Percentiles rank a stretch among this genome's conserved stretches.
Evolutionary conservation across 495 filamentous ascomycete genomes (phyloP).

Genomic region (Penicillium diatomitis): DNA sequence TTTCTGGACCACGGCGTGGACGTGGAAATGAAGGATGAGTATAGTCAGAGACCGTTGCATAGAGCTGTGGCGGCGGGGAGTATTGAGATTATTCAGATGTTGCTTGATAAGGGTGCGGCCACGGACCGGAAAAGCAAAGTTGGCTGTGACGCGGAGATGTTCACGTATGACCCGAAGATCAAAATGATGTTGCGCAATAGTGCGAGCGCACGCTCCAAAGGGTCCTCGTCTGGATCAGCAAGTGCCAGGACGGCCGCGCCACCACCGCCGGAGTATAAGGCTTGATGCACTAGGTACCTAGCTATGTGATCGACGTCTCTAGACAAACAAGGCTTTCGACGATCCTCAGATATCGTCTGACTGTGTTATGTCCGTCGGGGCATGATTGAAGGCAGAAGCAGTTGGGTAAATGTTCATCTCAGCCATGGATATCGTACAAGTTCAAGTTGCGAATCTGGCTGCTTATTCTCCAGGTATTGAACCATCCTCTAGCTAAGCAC

Average conservation of each 20-base stretch:
- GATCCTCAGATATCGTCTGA: no score
- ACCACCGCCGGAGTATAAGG: neutral
- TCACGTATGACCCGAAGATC: neutral
- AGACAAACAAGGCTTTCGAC: no score
- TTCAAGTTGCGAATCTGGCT: no score
- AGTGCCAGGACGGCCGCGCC: neutral
- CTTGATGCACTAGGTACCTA: neutral
- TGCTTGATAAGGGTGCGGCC: neutral
- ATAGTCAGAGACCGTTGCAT: neutral
- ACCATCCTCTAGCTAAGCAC: no score
- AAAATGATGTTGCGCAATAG: constrained; percentile 4
- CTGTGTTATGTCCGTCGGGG: no score
- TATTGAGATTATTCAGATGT: neutral
- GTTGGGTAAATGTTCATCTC: no score
- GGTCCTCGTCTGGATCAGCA: neutral
- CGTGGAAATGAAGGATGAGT: neutral
- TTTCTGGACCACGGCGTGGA: constrained; percentile 2
- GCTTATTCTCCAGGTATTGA: no score
- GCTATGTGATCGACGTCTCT: no score
- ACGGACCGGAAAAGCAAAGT: neutral
- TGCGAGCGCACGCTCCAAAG: neutral
- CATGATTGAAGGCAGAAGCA: no score
- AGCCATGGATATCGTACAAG: no score
- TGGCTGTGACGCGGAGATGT: neutral
- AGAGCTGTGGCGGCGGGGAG: neutral